Conservation (phyloP, 768 basidiomycete genomes). For the Neoboletus brunneissimus region DNA sequence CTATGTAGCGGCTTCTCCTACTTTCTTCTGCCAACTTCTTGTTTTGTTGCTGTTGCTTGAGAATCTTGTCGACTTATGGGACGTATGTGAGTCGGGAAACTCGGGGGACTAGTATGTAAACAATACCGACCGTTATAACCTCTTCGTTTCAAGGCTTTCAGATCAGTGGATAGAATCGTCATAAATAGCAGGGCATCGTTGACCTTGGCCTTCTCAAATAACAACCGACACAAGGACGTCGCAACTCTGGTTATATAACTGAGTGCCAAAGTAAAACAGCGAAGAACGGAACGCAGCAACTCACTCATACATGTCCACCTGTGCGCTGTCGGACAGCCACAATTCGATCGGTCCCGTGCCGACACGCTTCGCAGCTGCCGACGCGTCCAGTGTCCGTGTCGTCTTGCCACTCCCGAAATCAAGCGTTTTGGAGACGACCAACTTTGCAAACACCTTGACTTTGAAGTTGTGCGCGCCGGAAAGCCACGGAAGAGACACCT, state of each 20-base stretch:
- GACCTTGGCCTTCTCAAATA: constrained; percentile 75
- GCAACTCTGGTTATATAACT: constrained; percentile 58
- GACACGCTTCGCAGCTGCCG: constrained; percentile 61
- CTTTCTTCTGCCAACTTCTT: constrained; percentile 52
- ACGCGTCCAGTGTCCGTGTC: constrained; percentile 62
- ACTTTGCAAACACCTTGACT: constrained; percentile 64
- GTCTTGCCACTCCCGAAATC: constrained; percentile 47
- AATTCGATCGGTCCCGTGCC: constrained; percentile 65
- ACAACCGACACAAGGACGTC: constrained; percentile 70
- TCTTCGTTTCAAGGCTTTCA: constrained; percentile 74
- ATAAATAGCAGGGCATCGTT: constrained; percentile 89
- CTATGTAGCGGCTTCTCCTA: constrained; percentile 24
- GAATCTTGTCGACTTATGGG: constrained; percentile 77
- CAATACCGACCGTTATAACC: constrained; percentile 73
- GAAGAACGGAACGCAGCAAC: constrained; percentile 30
- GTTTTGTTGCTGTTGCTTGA: constrained; percentile 78
- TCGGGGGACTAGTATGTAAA: background rate
- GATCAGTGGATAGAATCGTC: constrained; percentile 90
- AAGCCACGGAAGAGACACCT: constrained; percentile 66
- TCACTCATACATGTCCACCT: constrained; percentile 91
- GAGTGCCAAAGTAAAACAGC: constrained; percentile 1
- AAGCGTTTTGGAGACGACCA: constrained; percentile 61
- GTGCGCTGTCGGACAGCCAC: constrained; percentile 71
- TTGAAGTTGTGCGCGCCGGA: constrained; percentile 61
- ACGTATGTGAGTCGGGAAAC: constrained; percentile 9